Base-by-base conservation (phyloP, 192 early-diverging fungal species). In the Phlyctochytrium arcticum region DNA sequence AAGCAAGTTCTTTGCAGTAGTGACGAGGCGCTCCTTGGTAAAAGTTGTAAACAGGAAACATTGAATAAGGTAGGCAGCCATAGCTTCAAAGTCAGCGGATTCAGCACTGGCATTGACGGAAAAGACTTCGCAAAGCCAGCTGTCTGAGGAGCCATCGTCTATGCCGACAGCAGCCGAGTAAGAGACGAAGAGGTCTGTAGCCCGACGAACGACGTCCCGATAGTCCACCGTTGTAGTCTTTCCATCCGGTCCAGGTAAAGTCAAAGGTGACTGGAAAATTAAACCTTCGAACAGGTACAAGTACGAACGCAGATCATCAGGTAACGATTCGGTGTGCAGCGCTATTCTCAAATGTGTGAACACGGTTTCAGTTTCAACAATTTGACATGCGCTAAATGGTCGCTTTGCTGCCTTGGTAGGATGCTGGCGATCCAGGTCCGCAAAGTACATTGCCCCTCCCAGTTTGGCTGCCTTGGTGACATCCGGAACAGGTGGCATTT, bases 251-350 rank as follows among this genome's bases (percentile, higher is more conserved):
- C 35, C 19, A 2, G 63, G 57, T 1, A 69, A 15, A 6, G 30
- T 36, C 27, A 82, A 26, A 15, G 69, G 56, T 17, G 59, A 60
- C 56, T 82, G 74, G 56, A 92, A 85, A 19, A 92, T 35, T n/a
- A 90, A 73, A 48, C 89, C 90, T 46, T 89, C 87, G 75, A 92
- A 89, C 44, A 93, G 74, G 7, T 85, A 81, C 35, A 93, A 56
- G 73, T 84, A 90, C 10, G 86, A 82, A 6, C 85, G 82, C 27
- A 89, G 73, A 17, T 76, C 63, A 17, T 76, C 76, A n/a, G 86
- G 78, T 0, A 94, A 56, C n/a, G 51, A 10, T 39, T 55, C 30
- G 68, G 65, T 48, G 78, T 87, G 32, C 79, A 79, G 58, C 72
- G 49, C 84, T 2, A 94, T 42, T 34, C 80, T 75, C 24, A 87